phyloP scores from a whole-genome alignment of 148 eudicot genomes.

The Suaeda aralocaspica region DNA sequence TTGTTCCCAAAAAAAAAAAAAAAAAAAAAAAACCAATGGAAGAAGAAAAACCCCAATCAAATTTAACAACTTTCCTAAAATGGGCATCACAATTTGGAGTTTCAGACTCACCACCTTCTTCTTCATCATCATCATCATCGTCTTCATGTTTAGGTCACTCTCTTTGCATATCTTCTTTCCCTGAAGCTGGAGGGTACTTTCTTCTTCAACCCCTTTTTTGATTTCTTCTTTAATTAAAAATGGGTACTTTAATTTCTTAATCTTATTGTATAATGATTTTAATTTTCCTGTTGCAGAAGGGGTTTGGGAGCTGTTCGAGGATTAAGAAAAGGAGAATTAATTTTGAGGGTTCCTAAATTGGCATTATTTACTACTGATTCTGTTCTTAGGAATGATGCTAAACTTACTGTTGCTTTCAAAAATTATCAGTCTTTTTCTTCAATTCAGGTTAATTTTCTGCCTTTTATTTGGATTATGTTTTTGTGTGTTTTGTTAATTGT shows the following conservation, averaged over 20 bases:
- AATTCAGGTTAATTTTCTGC: constrained; percentile 89
- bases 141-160: constrained; percentile 50
- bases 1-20: too few relatives aligned
- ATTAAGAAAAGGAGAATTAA: constrained; percentile 70
- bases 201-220: neutral
- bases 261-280: too few relatives aligned
- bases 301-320: constrained; percentile 81
- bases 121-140: constrained; percentile 25
- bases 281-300: constrained; percentile 46
- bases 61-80: constrained; percentile 42
- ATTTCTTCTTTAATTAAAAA: neutral
- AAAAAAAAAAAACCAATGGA: too few relatives aligned
- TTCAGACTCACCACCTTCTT: constrained; percentile 39
- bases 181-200: constrained; percentile 74
- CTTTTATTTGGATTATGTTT: too few relatives aligned
- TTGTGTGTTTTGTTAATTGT: too few relatives aligned
- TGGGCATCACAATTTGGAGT: constrained; percentile 69
- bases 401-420: constrained; percentile 35
- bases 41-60: constrained; percentile 5
- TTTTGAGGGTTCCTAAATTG: constrained; percentile 70
- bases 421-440: constrained; percentile 52
- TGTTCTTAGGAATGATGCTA: constrained; percentile 41
- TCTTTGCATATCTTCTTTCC: constrained; percentile 55
- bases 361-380: constrained; percentile 57
- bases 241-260: too few relatives aligned